phyloP scores from a whole-genome alignment of 345 rosid species.

The Alliaria petiolata region DNA sequence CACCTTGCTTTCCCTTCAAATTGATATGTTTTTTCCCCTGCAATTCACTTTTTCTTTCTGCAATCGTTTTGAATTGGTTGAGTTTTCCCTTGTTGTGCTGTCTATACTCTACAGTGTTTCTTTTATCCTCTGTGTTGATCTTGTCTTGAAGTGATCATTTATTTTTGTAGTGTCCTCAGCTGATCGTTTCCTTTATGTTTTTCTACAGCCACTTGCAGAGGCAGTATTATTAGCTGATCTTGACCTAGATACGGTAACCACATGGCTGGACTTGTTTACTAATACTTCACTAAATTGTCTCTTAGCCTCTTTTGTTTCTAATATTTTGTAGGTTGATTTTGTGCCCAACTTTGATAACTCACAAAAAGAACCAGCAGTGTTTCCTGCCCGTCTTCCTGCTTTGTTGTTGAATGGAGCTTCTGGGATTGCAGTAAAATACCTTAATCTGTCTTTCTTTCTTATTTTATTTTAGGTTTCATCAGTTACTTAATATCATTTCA shows the following conservation, averaged over 20 bases:
- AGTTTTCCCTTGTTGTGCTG: background rate
- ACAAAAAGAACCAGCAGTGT: constrained; percentile 82
- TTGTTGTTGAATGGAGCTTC: constrained; percentile 89
- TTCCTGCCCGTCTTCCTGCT: constrained; percentile 93
- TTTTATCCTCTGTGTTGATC: background rate
- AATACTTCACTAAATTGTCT: background rate
- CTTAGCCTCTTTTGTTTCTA: constrained; percentile 17
- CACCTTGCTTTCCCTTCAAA: background rate
- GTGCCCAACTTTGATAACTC: constrained; percentile 91
- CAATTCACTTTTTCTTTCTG: background rate
- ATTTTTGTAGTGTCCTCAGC: background rate
- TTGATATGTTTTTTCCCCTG: background rate
- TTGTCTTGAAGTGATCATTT: background rate
- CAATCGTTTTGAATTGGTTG: background rate
- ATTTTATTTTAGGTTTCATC: background rate
- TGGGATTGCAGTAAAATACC: constrained; percentile 79
- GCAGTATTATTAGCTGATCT: constrained; percentile 81
- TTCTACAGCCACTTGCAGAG: constrained; percentile 75
- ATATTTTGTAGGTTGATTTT: constrained; percentile 72
- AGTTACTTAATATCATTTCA: background rate
- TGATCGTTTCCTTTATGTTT: background rate
- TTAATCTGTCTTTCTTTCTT: background rate
- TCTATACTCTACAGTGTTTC: background rate
- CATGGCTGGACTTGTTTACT: background rate
- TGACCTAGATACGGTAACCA: constrained; percentile 71